Conservation (phyloP, 164 flowering plant species). For the Platanus orientalis region DNA sequence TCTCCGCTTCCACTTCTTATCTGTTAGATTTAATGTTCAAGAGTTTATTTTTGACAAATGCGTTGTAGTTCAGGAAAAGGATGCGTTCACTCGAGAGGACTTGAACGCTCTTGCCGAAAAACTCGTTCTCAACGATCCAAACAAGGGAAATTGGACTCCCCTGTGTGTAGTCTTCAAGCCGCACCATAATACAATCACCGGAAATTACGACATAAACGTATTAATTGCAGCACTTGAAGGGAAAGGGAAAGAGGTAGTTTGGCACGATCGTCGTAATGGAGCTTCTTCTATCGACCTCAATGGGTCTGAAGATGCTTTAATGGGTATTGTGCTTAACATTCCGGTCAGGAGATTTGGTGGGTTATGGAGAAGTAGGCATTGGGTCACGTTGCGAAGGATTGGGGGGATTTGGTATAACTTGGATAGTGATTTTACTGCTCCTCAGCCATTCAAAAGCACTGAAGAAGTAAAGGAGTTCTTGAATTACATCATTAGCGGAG, state of each 20-base stretch:
- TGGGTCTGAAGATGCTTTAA: conserved; percentile 36
- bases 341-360: conserved; percentile 63
- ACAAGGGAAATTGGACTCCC: conserved; percentile 46
- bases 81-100: conserved; percentile 53
- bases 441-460: conserved; percentile 37
- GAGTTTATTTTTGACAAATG: conserved; percentile 7
- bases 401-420: conserved; percentile 83
- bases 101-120: conserved; percentile 58
- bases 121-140: conserved; percentile 54
- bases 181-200: conserved; percentile 77
- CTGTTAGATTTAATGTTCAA: neutral
- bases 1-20: neutral
- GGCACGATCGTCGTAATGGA: conserved; percentile 82
- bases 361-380: conserved; percentile 84
- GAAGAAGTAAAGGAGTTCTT: conserved; percentile 57
- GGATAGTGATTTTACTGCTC: conserved; percentile 79
- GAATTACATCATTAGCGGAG: conserved; percentile 42
- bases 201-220: conserved; percentile 90
- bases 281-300: conserved; percentile 63
- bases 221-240: conserved; percentile 76
- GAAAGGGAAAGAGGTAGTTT: conserved; percentile 68
- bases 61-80: conserved; percentile 48
- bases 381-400: conserved; percentile 67
- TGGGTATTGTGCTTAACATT: conserved; percentile 82
- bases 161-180: conserved; percentile 69